Percentiles rank a stretch among this genome's conserved stretches.
Evolutionary conservation across 371 early-diverging fungal species (phyloP).

Genomic region (Mortierella sp.): DNA sequence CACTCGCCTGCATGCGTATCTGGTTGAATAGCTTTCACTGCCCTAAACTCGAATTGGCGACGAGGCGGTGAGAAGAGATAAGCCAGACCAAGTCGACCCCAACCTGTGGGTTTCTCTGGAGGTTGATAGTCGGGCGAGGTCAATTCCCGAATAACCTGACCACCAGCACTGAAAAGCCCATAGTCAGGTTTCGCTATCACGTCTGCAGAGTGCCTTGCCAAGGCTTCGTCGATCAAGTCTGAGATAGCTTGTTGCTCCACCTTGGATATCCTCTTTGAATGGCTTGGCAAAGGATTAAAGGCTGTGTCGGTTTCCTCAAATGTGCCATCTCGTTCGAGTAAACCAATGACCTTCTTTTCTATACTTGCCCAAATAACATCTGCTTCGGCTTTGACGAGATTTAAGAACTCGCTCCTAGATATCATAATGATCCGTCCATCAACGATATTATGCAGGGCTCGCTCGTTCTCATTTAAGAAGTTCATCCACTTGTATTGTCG

Average conservation of each 20-base stretch:
- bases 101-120: not conserved
- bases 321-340: not conserved
- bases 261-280: not conserved
- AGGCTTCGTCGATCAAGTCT: slow-evolving; percentile 47
- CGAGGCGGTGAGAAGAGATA: slow-evolving; percentile 7
- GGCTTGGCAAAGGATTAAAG: not conserved
- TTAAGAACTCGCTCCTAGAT: slow-evolving; percentile 15
- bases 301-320: not conserved
- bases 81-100: slow-evolving; percentile 9
- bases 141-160: slow-evolving; percentile 63
- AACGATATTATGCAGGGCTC: slow-evolving; percentile 6
- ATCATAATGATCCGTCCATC: slow-evolving; percentile 12
- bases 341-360: slow-evolving; percentile 3
- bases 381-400: slow-evolving; percentile 20
- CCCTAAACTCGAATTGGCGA: slow-evolving; percentile 19
- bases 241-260: slow-evolving; percentile 1
- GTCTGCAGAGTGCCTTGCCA: slow-evolving; percentile 57
- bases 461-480: slow-evolving; percentile 26
- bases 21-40: slow-evolving; percentile 63
- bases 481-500: slow-evolving; percentile 3
- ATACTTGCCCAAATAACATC: slow-evolving; percentile 17
- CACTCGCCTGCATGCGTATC: slow-evolving; percentile 71
- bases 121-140: slow-evolving; percentile 65
- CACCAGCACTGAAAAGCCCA: slow-evolving; percentile 75
- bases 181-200: slow-evolving; percentile 71